Evolutionary conservation across 1,284 basidiomycete species (phyloP), one percentile per base, ranked within the genome.

Genomic region (Cutaneotrichosporon cavernicola): DNA sequence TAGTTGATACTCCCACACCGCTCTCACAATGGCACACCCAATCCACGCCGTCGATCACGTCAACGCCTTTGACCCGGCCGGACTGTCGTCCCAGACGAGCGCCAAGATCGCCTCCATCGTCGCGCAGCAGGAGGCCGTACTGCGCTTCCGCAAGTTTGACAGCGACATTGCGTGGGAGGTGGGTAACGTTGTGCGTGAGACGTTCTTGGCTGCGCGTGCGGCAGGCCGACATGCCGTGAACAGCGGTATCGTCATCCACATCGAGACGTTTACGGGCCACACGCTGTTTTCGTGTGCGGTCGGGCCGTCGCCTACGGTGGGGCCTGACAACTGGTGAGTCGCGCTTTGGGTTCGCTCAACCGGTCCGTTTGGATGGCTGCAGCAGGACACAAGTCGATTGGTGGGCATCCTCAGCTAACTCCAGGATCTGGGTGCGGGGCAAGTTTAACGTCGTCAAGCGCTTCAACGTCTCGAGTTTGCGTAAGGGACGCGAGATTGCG

Each of bases 361-460:
- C 5, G 34, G 22, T 34, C 49, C 22, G 31, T 31, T 50, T 30
- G 22, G 9, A 13, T 32, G n/a, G 16, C 43, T 31, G 18, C 1
- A 26, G 26, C 26, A 26, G 26, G 26, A 26, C 26, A 3, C 26
- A 26, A 26, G 26, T 26, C 26, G 26, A 3, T 26, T 1, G 26
- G 3, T 26, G 26, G 26, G 3, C 26, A 26, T 26, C 26, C 26
- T 26, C 4, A 8, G 56, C 53, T 64, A 14, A 63, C 56, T 10
- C 0, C 58, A 72, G 72, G 70, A 43, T 47, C 22, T 77, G 75
- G 76, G 76, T 76, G 8, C 65, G 73, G 22, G 77, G 71, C 32
- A 81, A 81, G 66, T 70, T 67, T 57, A 78, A 78, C 50, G 74
- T 79, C 30, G 78, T 80, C 13, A 71, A 69, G 60, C 70, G 71